Conservation (phyloP, 1,284 basidiomycete species). For the Tylopilus sp. region DNA sequence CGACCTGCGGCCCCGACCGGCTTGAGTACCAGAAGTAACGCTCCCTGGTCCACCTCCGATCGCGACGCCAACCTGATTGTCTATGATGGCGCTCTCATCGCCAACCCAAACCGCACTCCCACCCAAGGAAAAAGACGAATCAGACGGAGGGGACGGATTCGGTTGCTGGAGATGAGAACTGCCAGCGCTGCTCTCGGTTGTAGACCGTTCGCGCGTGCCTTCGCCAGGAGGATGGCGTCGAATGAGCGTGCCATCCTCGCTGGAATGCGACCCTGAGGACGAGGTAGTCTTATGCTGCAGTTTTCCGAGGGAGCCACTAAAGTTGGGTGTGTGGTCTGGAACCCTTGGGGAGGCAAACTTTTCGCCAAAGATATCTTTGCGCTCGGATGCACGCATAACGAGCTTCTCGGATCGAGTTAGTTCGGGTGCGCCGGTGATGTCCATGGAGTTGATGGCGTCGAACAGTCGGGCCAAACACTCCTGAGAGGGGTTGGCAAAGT, state of each 20-base stretch:
- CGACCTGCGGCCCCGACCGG: slow-evolving; percentile 56
- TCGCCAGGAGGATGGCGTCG: slow-evolving; percentile 33
- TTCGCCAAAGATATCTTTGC: slow-evolving; percentile 89
- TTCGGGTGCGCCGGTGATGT: slow-evolving; percentile 75
- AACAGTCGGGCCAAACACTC: slow-evolving; percentile 86
- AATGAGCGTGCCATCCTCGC: slow-evolving; percentile 58
- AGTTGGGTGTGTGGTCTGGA: slow-evolving; percentile 9
- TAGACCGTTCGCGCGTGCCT: slow-evolving; percentile 37
- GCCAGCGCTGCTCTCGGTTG: slow-evolving; percentile 40
- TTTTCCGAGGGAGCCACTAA: slow-evolving; percentile 10
- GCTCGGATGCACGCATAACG: slow-evolving; percentile 84
- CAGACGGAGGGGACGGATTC: slow-evolving; percentile 54
- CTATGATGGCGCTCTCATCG: slow-evolving; percentile 55
- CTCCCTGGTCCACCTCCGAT: slow-evolving; percentile 38
- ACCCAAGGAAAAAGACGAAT: slow-evolving; percentile 66
- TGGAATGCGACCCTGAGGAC: slow-evolving; percentile 59
- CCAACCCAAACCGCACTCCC: slow-evolving; percentile 78
- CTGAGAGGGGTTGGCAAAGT: slow-evolving; percentile 84
- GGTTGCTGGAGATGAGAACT: slow-evolving; percentile 29
- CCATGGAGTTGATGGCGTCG: slow-evolving; percentile 90
- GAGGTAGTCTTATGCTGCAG: slow-evolving; percentile 48
- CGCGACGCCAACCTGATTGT: slow-evolving; percentile 34
- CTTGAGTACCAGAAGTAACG: slow-evolving; percentile 37
- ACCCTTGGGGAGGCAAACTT: slow-evolving; percentile 51
- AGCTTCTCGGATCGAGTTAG: slow-evolving; percentile 82